Percentiles rank a stretch among this genome's conserved stretches.
These are phyloP conservation scores for Erigeron philadelphicus DNA, from an alignment of 140 eudicot species.

Conservation along the genomic window DNA sequence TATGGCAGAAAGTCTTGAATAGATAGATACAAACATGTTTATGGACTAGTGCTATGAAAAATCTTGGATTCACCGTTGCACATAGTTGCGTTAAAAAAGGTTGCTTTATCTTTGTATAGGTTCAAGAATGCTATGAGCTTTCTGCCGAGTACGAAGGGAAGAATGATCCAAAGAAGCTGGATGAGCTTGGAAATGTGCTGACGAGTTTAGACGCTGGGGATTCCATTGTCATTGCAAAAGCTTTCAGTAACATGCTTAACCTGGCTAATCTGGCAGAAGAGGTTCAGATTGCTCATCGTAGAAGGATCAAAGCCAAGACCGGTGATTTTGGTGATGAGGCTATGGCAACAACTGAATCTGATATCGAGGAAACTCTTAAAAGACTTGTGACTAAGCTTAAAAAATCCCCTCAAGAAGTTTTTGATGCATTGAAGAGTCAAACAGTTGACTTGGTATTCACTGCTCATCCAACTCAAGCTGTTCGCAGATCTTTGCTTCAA, in stretches of 20 bases:
- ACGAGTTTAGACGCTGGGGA: slow-evolving; percentile 92
- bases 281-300: slow-evolving; percentile 86
- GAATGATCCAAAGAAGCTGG: slow-evolving; percentile 63
- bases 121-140: slow-evolving; percentile 90
- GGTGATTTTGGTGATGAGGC: slow-evolving; percentile 85
- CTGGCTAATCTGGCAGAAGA: slow-evolving; percentile 95
- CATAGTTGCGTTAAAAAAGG: neutral
- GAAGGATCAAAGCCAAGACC: slow-evolving; percentile 61
- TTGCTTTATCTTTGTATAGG: slow-evolving; percentile 36
- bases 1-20: neutral
- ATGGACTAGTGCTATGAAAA: neutral
- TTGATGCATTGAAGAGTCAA: slow-evolving; percentile 81
- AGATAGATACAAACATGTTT: neutral
- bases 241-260: slow-evolving; percentile 92
- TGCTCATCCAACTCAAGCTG: slow-evolving; percentile 94
- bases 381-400: slow-evolving; percentile 66
- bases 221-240: slow-evolving; percentile 83
- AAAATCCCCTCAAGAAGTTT: slow-evolving; percentile 79
- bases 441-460: slow-evolving; percentile 86
- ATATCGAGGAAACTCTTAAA: slow-evolving; percentile 82
- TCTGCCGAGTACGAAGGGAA: slow-evolving; percentile 88
- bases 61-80: neutral
- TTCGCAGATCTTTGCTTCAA: slow-evolving; percentile 92
- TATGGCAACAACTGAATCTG: slow-evolving; percentile 83
- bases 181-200: slow-evolving; percentile 74